Percentiles rank a stretch among this genome's conserved stretches.
phyloP scores from a whole-genome alignment of 495 filamentous ascomycete species.

The Penicillium robsamsonii region DNA sequence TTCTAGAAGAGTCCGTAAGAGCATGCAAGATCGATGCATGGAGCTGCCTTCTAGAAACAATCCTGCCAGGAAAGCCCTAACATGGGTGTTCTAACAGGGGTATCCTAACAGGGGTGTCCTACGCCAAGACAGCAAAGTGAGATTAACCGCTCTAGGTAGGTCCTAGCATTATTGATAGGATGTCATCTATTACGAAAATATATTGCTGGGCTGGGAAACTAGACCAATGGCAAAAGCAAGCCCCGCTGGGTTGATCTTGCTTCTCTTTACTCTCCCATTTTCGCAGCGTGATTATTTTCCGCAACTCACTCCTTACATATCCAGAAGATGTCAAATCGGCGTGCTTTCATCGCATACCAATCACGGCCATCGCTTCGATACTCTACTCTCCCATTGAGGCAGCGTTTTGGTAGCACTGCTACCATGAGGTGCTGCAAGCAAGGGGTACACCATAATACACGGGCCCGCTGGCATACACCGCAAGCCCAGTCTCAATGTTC shows the following conservation, averaged over 20 bases:
- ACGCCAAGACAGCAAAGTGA: neutral
- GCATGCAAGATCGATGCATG: neutral
- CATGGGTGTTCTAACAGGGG: neutral
- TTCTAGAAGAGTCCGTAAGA: neutral
- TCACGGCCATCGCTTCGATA: neutral
- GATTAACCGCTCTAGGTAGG: neutral
- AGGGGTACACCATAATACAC: neutral
- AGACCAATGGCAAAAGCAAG: neutral
- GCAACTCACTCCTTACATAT: neutral
- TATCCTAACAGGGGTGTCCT: too few relatives aligned
- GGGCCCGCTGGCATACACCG: neutral
- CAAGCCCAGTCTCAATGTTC: neutral
- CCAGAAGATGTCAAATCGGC: neutral
- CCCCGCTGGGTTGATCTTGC: neutral
- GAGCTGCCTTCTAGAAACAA: neutral
- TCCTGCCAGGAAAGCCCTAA: neutral
- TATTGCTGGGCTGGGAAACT: neutral
- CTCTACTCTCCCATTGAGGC: neutral
- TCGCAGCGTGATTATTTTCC: neutral
- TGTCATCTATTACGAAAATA: neutral
- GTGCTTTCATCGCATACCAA: neutral
- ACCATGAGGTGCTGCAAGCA: neutral
- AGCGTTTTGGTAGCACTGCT: neutral
- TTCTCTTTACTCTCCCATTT: neutral
- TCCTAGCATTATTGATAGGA: neutral